Conservation (phyloP, 2,329 filamentous ascomycete genomes). For the Phialophora verrucosa region DNA sequence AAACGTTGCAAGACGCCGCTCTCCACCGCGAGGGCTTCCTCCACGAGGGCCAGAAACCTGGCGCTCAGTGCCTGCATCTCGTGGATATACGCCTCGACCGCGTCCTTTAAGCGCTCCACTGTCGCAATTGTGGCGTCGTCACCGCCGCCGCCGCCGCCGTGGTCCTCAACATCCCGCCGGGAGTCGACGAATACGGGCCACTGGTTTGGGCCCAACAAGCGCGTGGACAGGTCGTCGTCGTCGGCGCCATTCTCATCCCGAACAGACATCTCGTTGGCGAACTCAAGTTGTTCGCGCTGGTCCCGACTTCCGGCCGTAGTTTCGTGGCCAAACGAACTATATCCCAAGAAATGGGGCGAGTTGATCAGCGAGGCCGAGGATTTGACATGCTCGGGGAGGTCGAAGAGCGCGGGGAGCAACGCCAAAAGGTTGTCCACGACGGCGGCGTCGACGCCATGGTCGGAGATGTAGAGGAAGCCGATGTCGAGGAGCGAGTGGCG, state of each 20-base stretch:
- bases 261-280: constrained; percentile 57
- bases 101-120: constrained; percentile 43
- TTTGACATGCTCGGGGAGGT: constrained; percentile 35
- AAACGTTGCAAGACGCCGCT: constrained; percentile 59
- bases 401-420: constrained; percentile 37
- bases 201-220: constrained; percentile 57
- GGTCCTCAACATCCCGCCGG: too few species aligned
- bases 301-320: constrained; percentile 61
- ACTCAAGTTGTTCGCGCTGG: constrained; percentile 63
- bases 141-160: neutral
- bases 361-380: constrained; percentile 46
- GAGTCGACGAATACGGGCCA: constrained; percentile 44
- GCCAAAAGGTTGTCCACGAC: constrained; percentile 33
- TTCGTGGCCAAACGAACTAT: constrained; percentile 62
- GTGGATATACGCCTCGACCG: constrained; percentile 57
- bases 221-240: constrained; percentile 50
- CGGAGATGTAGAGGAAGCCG: constrained; percentile 42
- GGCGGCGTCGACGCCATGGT: constrained; percentile 37
- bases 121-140: neutral
- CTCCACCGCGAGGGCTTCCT: constrained; percentile 60
- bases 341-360: constrained; percentile 67
- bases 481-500: constrained; percentile 37
- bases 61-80: constrained; percentile 59
- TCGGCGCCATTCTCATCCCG: constrained; percentile 30
- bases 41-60: constrained; percentile 62